These are phyloP conservation scores for Leishmania major DNA, from an alignment of 208 protist genomes.

Conservation along the genomic window DNA sequence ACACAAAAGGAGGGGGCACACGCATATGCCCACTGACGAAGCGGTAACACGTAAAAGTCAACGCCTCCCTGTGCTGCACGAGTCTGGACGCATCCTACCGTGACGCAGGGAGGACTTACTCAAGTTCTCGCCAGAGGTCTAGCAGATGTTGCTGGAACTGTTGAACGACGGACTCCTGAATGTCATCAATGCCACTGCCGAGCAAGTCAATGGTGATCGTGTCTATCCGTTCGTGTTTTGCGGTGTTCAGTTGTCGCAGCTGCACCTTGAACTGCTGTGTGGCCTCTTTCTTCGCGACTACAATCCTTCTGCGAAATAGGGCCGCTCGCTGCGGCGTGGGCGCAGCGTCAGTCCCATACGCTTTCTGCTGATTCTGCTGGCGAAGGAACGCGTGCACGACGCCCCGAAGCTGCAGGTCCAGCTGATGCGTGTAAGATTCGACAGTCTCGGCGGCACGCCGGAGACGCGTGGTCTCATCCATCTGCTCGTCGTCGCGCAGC, in stretches of 20 bases:
- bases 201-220: not conserved
- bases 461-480: not conserved
- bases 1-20: not conserved
- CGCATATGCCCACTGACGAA: not conserved
- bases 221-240: no score
- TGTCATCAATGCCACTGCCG: not conserved
- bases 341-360: not conserved
- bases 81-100: not conserved
- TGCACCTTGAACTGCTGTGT: slow-evolving; percentile 19
- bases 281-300: slow-evolving; percentile 15
- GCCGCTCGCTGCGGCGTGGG: not conserved
- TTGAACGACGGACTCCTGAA: not conserved
- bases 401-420: slow-evolving; percentile 60
- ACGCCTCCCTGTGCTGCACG: not conserved
- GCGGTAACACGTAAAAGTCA: not conserved
- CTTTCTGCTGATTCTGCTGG: not conserved
- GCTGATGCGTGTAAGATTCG: slow-evolving; percentile 10
- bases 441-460: not conserved
- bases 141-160: slow-evolving; percentile 8
- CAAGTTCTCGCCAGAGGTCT: not conserved
- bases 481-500: not conserved
- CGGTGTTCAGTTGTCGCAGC: not conserved
- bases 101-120: not conserved
- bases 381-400: slow-evolving; percentile 36
- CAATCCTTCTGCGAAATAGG: not conserved